phyloP scores from a whole-genome alignment of 75 land plant genomes.

The Ceratopteris richardii region DNA sequence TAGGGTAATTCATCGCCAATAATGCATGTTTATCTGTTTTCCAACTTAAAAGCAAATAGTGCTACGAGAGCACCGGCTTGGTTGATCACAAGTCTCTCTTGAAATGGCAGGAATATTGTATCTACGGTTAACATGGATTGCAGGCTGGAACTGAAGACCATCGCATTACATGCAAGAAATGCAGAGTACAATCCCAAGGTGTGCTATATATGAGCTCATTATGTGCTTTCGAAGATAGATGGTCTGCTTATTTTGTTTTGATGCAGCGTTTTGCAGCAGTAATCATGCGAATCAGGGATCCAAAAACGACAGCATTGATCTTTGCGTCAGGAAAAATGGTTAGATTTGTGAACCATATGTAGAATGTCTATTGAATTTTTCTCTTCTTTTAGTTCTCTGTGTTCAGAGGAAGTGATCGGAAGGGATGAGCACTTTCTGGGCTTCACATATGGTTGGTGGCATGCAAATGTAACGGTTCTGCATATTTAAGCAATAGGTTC shows the following conservation, averaged over 20 bases:
- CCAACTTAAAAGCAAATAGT: not conserved
- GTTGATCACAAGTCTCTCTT: not conserved
- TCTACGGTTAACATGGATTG: conserved; percentile 89
- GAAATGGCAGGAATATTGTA: conserved; percentile 60
- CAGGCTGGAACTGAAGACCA: conserved; percentile 66
- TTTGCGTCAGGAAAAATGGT: conserved; percentile 57
- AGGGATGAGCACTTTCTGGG: too few species aligned
- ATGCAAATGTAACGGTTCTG: too few species aligned
- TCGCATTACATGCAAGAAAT: conserved; percentile 83
- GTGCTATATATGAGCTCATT: not conserved
- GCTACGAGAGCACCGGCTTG: not conserved
- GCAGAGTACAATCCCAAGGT: conserved; percentile 98
- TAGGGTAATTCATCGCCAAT: too few species aligned
- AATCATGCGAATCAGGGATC: conserved; percentile 50
- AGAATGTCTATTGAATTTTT: too few species aligned
- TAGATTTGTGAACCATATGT: conserved; percentile 1
- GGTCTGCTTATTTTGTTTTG: not conserved
- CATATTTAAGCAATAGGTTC: too few species aligned
- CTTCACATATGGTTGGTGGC: too few species aligned
- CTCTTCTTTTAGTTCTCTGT: too few species aligned
- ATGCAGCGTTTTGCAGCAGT: conserved; percentile 53
- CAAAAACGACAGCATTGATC: conserved; percentile 46
- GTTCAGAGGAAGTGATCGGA: too few species aligned
- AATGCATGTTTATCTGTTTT: not conserved
- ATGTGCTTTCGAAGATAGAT: too few species aligned